Evolutionary conservation across 805 yeast genomes (phyloP).

Genomic region (Tanozyma kutaoensis): DNA sequence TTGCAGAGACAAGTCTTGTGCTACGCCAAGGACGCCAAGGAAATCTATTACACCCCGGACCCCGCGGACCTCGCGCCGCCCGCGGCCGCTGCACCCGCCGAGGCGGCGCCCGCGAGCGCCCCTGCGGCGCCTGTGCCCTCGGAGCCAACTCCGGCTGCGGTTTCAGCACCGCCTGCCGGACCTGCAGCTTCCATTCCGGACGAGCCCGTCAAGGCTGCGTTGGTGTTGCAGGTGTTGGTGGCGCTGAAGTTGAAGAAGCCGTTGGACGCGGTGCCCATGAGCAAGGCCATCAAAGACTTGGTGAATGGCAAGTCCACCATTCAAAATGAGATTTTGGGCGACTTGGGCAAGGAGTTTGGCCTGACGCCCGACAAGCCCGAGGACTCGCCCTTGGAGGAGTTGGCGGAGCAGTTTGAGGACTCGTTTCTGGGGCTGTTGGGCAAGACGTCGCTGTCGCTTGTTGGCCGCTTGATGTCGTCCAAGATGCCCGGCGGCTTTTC

Average conservation of each 20-base stretch:
- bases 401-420: slow-evolving; percentile 92
- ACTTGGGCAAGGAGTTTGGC: slow-evolving; percentile 96
- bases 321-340: slow-evolving; percentile 97
- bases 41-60: slow-evolving; percentile 88
- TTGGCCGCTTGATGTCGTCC: slow-evolving; percentile 85
- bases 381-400: slow-evolving; percentile 90
- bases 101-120: slow-evolving; percentile 40
- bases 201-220: slow-evolving; percentile 75
- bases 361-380: slow-evolving; percentile 98
- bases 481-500: slow-evolving; percentile 99
- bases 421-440: slow-evolving; percentile 82
- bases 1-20: slow-evolving; percentile 89
- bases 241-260: slow-evolving; percentile 94
- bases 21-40: slow-evolving; percentile 92
- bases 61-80: slow-evolving; percentile 44
- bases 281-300: slow-evolving; percentile 91
- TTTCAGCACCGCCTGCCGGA: slow-evolving; percentile 61
- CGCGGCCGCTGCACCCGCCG: slow-evolving; percentile 36
- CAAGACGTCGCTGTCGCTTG: slow-evolving; percentile 79
- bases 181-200: slow-evolving; percentile 81
- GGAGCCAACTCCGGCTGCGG: slow-evolving; percentile 41
- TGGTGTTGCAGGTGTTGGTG: slow-evolving; percentile 77
- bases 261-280: slow-evolving; percentile 69
- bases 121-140: no score
- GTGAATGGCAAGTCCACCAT: slow-evolving; percentile 98